A percentile compares a stretch with the other conserved stretches of the same genome.
phyloP scores from a whole-genome alignment of 208 protist genomes.

The Acanthamoeba healyi region DNA sequence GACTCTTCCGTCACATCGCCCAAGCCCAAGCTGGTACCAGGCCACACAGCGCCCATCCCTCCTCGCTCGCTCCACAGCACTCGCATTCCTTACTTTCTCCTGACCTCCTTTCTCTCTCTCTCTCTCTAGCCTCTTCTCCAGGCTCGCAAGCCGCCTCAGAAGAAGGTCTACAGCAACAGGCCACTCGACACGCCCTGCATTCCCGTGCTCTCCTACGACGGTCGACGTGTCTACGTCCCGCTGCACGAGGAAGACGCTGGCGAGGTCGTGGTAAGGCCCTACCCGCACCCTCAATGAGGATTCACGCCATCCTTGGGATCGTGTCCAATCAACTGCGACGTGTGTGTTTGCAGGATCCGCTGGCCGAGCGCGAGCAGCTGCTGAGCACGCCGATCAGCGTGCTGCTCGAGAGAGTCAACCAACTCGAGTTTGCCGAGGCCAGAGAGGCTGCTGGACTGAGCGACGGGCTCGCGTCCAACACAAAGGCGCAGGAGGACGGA shows the following conservation, averaged over 20 bases:
- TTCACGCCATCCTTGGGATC: too few species aligned
- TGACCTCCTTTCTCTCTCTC: not conserved
- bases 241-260: not conserved
- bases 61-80: too few species aligned
- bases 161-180: constrained; percentile 57
- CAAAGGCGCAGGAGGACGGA: not conserved
- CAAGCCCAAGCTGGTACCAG: not conserved
- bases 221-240: constrained; percentile 33
- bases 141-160: not conserved
- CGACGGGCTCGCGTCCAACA: not conserved
- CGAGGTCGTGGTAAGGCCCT: not conserved
- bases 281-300: too few species aligned
- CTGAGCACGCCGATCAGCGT: constrained; percentile 34
- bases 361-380: constrained; percentile 38
- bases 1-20: not conserved
- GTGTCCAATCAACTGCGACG: too few species aligned
- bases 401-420: constrained; percentile 6
- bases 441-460: not conserved
- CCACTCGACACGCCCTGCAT: constrained; percentile 43
- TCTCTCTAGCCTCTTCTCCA: not conserved
- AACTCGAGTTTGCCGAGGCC: constrained; percentile 40
- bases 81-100: not conserved
- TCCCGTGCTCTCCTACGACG: constrained; percentile 39
- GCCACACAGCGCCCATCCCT: too few species aligned
- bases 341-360: not conserved